Evolutionary conservation across 176 grass and related monocot genomes (phyloP), one percentile per base, ranked within the genome.

Genomic region (Triticum dicoccoides): DNA sequence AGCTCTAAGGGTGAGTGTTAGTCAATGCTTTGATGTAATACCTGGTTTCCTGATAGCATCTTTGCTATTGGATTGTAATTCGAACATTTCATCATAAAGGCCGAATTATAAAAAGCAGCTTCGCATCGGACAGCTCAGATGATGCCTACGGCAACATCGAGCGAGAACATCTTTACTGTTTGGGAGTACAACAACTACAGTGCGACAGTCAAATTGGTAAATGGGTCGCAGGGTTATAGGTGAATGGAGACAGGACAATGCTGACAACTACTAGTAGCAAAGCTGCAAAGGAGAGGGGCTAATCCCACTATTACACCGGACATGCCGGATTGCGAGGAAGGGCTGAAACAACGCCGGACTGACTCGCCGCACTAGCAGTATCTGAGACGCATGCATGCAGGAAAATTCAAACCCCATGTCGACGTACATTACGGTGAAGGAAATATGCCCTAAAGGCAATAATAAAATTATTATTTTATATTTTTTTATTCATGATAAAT

Each of bases 311-410:
- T 42, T 83, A n/a, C 63, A n/a, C 86, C 58, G 20, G 81, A 29
- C 42, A n/a, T 47, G 81, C 80, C 30, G 23, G 87, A 39, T 84
- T 89, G 45, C 39, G n/a, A 32, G 13, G 78, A 74, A 80, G 59
- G 66, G 87, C 39, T 47, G 39, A 76, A 84, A 21, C 41, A 85
- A 20, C 72, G 45, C 41, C 32, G n/a, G 18, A 77, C 83, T 37
- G 73, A 54, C 73, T 3, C 4, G 14, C 27, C 27, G 8, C 83
- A 18, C 32, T 39, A 65, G 58, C 58, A 34, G 38, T 64, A 64
- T 13, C 69, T 61, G 24, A 73, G 33, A 25, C 20, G 81, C 67
- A 72, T 17, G 49, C 14, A 52, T 14, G 49, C 49, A 1, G 54
- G 21, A 23, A 66, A 80, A 66, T 83, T 44, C 29, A 61, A 49